Evolutionary conservation across 169 alveolate species (phyloP), one percentile per base, ranked within the genome.

Genomic region (Eimeria sp.): DNA sequence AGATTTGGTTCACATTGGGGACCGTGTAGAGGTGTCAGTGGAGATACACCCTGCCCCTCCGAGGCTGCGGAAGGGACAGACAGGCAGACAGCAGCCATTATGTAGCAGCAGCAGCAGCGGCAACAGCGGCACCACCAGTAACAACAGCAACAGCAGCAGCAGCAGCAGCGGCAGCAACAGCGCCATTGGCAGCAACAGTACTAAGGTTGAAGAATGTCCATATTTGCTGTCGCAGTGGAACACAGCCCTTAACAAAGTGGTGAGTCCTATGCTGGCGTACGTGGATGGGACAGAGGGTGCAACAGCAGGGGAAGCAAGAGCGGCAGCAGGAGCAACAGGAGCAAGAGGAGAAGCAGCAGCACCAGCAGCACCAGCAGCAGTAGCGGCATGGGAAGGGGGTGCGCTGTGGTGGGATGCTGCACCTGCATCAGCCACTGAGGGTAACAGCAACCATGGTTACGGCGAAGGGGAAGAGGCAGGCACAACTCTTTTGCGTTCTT

Each of bases 1-100:
- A 1, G 99, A 98, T 90, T 63, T 98, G 30, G 97, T 98, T 61
- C 99, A 98, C 78, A 95, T 98, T 47, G 99, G 99, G 7, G 99
- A 98, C 90, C 97, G 98, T 88, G 96, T 97, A 72, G 99, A 98
- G 90, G 97, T 97, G 9, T 97, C 98, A 25, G 98, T 98, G 63
- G 89, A 89, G 75, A 47, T 89, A 22, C 25, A 63, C 51, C 95
- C 89, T 0, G 95, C 89, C 72, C 25, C 80, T 72, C 54, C 45
- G 43, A 16, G 49, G 65, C 43, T n/a, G 30, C 65, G 90, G 10
- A 2, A 43, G 10, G 45, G 88, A 61, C 18, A 16, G 88, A 14
- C 18, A 20, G 51, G 88, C 22, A 22, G 25, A 13, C 73, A 34
- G 2, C 72, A 43, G 14, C 11, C 58, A 10, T 51, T 10, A 22